A percentile compares a stretch with the other conserved stretches of the same genome.
phyloP scores from a whole-genome alignment of 371 early-diverging fungal species.

The Mortierella sp. region DNA sequence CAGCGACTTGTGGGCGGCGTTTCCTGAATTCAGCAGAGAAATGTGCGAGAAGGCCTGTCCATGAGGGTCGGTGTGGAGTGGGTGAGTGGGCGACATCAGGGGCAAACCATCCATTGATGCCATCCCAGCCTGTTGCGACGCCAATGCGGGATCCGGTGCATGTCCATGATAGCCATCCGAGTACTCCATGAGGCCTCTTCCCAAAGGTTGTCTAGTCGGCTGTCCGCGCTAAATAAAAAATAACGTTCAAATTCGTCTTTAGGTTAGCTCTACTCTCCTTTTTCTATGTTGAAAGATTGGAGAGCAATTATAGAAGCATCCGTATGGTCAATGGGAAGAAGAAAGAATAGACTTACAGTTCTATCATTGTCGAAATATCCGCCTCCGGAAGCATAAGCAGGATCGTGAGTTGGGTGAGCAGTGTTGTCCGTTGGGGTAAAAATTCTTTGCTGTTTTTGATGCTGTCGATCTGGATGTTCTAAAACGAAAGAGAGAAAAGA shows the following conservation, averaged over 20 bases:
- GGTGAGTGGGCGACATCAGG: slow-evolving; percentile 22
- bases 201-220: slow-evolving; percentile 17
- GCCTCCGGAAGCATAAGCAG: slow-evolving; percentile 22
- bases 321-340: too few species aligned
- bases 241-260: neutral
- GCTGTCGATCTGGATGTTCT: slow-evolving; percentile 31
- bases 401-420: slow-evolving; percentile 23
- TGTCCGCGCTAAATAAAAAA: slow-evolving; percentile 26
- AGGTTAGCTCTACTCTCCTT: neutral
- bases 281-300: neutral
- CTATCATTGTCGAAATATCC: slow-evolving; percentile 27
- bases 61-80: slow-evolving; percentile 28
- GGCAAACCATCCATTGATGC: slow-evolving; percentile 26
- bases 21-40: slow-evolving; percentile 20
- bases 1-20: slow-evolving; percentile 10
- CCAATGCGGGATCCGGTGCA: slow-evolving; percentile 22
- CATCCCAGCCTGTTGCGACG: slow-evolving; percentile 25
- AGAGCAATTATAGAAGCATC: neutral
- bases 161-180: slow-evolving; percentile 23
- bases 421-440: slow-evolving; percentile 19
- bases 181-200: slow-evolving; percentile 30
- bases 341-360: slow-evolving; percentile 13
- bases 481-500: neutral
- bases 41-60: slow-evolving; percentile 22
- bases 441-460: slow-evolving; percentile 24